Conservation (phyloP, 1,139 yeast genomes). For the Pichia norvegensis region DNA sequence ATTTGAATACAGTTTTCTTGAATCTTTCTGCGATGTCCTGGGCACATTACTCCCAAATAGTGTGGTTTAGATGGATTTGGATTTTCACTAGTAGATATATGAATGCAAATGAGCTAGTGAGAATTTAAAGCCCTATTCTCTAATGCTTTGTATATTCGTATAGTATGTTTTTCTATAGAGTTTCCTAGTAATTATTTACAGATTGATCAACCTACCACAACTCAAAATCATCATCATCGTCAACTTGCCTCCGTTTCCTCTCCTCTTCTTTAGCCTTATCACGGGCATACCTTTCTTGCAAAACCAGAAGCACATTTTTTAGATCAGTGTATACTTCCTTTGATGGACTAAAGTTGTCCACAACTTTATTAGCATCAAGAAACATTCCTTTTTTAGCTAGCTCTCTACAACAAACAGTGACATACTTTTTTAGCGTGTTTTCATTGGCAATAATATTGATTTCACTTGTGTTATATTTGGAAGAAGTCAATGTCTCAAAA, state of each 20-base stretch:
- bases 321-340: constrained; percentile 8
- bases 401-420: constrained; percentile 21
- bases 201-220: constrained; percentile 16
- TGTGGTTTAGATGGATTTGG: constrained; percentile 95
- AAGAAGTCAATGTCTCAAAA: constrained; percentile 9
- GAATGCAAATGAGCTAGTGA: constrained; percentile 59
- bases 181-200: background rate
- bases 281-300: constrained; percentile 15
- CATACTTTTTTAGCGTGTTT: constrained; percentile 17
- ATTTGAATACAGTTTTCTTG: constrained; percentile 50
- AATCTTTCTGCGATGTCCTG: constrained; percentile 70
- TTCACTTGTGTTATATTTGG: constrained; percentile 11
- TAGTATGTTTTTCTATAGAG: background rate
- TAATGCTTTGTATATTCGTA: background rate
- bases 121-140: constrained; percentile 8
- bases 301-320: constrained; percentile 12
- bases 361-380: constrained; percentile 23
- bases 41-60: constrained; percentile 87
- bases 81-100: constrained; percentile 65
- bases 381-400: constrained; percentile 19
- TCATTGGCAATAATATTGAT: constrained; percentile 18
- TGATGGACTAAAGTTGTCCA: constrained; percentile 17
- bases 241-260: constrained; percentile 11
- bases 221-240: constrained; percentile 24
- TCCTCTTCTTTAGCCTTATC: constrained; percentile 10